Conservation (phyloP, 2,329 filamentous ascomycete genomes). For the Beauveria caledonica region DNA sequence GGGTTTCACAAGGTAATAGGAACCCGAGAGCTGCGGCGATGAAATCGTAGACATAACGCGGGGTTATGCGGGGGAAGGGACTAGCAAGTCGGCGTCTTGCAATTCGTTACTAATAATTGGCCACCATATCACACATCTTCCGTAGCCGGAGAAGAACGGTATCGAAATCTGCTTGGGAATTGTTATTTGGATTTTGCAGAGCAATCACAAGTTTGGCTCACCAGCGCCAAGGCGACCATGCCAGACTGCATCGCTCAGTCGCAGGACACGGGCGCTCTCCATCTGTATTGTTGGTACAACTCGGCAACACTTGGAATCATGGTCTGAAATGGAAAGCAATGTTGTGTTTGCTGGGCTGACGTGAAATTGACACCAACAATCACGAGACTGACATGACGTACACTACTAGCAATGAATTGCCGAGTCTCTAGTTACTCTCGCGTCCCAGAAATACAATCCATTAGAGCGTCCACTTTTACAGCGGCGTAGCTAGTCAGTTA, state of each 20-base stretch:
- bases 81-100: neutral
- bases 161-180: neutral
- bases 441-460: neutral
- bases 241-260: neutral
- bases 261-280: neutral
- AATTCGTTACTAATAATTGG: neutral
- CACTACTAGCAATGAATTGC: neutral
- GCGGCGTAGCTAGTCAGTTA: neutral
- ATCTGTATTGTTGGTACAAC: neutral
- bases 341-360: neutral
- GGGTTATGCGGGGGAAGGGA: conserved; percentile 1
- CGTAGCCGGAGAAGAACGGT: too few species aligned
- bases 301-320: too few species aligned
- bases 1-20: neutral
- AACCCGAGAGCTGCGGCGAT: neutral
- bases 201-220: neutral
- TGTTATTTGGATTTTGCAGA: neutral
- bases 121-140: too few species aligned
- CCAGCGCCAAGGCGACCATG: neutral
- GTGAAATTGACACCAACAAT: neutral
- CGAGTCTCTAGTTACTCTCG: neutral
- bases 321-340: neutral
- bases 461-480: neutral
- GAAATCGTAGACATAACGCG: neutral
- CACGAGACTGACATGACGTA: neutral